These are phyloP conservation scores for Lecanosticta acicola DNA, from an alignment of 2,329 filamentous ascomycete species.

Conservation along the genomic window DNA sequence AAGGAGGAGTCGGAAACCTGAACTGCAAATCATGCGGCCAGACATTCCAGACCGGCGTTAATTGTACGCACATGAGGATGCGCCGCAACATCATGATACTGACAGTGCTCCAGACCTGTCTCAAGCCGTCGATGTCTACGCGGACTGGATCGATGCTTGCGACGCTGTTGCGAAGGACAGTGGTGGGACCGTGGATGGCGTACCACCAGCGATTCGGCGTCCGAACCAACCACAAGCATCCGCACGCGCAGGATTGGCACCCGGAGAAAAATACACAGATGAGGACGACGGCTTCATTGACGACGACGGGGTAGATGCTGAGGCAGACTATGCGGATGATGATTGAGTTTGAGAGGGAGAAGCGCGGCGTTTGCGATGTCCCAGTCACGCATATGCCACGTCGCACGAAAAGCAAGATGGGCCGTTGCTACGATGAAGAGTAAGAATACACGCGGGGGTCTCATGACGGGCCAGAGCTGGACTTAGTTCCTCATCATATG, in stretches of 20 bases:
- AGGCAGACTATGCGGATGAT: conserved; percentile 33
- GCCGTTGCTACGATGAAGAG: too few species aligned
- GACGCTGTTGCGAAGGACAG: conserved; percentile 63
- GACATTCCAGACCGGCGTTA: conserved; percentile 85
- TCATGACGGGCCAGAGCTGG: background rate
- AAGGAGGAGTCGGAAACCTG: conserved; percentile 75
- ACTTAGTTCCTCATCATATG: background rate
- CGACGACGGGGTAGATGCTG: conserved; percentile 31
- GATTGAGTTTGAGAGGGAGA: conserved; percentile 4
- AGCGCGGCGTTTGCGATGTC: background rate
- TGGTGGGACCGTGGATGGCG: conserved; percentile 24
- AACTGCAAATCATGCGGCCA: conserved; percentile 92
- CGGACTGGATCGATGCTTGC: conserved; percentile 97
- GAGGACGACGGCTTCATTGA: conserved; percentile 33
- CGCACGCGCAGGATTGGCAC: conserved; percentile 18
- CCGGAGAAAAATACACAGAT: conserved; percentile 26
- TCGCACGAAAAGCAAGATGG: too few species aligned
- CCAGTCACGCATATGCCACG: background rate
- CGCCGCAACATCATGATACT: conserved; percentile 2
- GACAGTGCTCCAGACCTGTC: conserved; percentile 63
- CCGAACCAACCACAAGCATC: conserved; percentile 12
- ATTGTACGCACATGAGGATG: conserved; percentile 57
- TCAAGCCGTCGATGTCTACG: conserved; percentile 89
- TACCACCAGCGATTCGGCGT: conserved; percentile 5
- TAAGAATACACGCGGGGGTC: background rate